Evolutionary conservation across 208 protist species (phyloP).

Genomic region (Leishmania tropica): DNA sequence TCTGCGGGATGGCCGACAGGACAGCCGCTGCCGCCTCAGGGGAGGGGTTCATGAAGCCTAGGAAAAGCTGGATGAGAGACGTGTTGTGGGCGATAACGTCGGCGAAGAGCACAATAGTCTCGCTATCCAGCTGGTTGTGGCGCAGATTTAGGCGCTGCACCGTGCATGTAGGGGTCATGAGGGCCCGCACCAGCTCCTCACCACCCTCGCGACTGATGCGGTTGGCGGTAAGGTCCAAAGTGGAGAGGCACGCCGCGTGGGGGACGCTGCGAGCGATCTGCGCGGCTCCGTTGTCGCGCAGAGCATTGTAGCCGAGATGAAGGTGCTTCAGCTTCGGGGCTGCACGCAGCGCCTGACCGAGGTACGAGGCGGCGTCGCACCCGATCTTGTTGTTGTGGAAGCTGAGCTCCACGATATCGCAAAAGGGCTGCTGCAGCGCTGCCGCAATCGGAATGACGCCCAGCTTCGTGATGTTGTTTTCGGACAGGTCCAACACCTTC

Average conservation of each 20-base stretch:
- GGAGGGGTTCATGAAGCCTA: conserved; percentile 89
- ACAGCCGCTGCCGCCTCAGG: conserved; percentile 59
- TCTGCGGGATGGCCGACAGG: conserved; percentile 56
- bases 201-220: conserved; percentile 78
- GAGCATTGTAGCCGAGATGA: conserved; percentile 89
- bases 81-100: conserved; percentile 72
- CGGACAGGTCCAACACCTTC: conserved; percentile 88
- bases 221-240: conserved; percentile 89
- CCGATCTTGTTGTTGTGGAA: conserved; percentile 92
- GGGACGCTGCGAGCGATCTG: conserved; percentile 72
- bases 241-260: conserved; percentile 51
- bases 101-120: conserved; percentile 63
- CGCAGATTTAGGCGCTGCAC: conserved; percentile 88
- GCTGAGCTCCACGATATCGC: conserved; percentile 83
- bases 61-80: conserved; percentile 89
- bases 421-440: conserved; percentile 59
- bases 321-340: conserved; percentile 79
- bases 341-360: conserved; percentile 59
- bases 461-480: conserved; percentile 85
- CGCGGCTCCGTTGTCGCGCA: conserved; percentile 75
- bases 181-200: conserved; percentile 57
- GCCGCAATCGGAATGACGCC: conserved; percentile 80
- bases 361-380: conserved; percentile 62
- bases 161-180: conserved; percentile 58
- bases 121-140: conserved; percentile 83